Evolutionary conservation across 2,329 filamentous ascomycete genomes (phyloP).

Genomic region (Gnomoniopsis smithogilvyi): DNA sequence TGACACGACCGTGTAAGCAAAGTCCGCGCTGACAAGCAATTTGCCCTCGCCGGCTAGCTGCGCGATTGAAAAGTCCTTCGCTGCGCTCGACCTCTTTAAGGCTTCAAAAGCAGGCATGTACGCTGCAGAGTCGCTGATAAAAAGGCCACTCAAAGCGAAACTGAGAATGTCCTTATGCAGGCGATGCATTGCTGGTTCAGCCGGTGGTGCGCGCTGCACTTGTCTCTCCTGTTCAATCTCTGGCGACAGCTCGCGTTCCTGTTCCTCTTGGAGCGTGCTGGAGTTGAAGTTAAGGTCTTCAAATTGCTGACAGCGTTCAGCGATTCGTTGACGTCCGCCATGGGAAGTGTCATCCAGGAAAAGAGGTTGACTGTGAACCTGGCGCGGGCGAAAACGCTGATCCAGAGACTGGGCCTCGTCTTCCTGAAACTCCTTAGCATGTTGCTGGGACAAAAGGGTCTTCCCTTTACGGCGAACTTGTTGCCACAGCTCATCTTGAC

Average conservation of each 20-base stretch:
- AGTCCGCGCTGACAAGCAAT: slow-evolving; percentile 50
- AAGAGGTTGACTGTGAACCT: neutral
- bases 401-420: slow-evolving; percentile 50
- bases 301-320: slow-evolving; percentile 34
- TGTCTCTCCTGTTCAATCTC: slow-evolving; percentile 61
- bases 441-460: slow-evolving; percentile 20
- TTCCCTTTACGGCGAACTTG: neutral
- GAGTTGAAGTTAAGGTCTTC: slow-evolving; percentile 27
- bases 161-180: slow-evolving; percentile 40
- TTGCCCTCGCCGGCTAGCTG: slow-evolving; percentile 10
- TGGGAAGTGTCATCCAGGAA: neutral
- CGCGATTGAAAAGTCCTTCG: slow-evolving; percentile 28
- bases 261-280: slow-evolving; percentile 56
- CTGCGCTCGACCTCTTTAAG: slow-evolving; percentile 39
- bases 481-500: neutral
- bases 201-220: slow-evolving; percentile 42
- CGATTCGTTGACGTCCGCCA: neutral
- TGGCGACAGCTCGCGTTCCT: slow-evolving; percentile 64
- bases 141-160: slow-evolving; percentile 36
- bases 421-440: slow-evolving; percentile 49
- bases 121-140: slow-evolving; percentile 26
- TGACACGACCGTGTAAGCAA: slow-evolving; percentile 39
- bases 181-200: slow-evolving; percentile 35
- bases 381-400: slow-evolving; percentile 42
- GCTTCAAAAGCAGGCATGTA: slow-evolving; percentile 44